These are phyloP conservation scores for Fusarium sublunatum DNA, from an alignment of 2,329 filamentous ascomycete genomes.

Conservation along the genomic window DNA sequence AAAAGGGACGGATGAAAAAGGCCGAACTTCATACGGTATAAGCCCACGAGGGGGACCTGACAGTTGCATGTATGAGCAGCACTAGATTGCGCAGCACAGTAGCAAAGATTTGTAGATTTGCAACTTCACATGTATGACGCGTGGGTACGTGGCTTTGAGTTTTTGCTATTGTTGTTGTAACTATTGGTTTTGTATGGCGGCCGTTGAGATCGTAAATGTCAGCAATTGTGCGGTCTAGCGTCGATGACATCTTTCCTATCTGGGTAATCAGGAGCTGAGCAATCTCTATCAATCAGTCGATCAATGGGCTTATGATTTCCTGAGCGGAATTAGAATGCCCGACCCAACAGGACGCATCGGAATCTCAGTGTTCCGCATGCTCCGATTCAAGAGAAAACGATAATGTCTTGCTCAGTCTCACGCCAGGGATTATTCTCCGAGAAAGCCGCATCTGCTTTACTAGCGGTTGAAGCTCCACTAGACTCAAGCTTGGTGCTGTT, in stretches of 20 bases:
- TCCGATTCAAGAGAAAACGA: constrained; percentile 21
- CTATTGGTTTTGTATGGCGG: constrained; percentile 12
- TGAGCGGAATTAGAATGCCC: neutral
- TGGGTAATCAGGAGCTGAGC: constrained; percentile 15
- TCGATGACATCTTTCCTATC: constrained; percentile 18
- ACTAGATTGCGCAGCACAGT: constrained; percentile 10
- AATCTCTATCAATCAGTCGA: constrained; percentile 23
- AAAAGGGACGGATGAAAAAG: neutral
- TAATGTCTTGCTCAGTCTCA: constrained; percentile 2
- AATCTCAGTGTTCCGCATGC: constrained; percentile 28
- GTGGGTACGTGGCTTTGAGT: neutral
- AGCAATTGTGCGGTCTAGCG: constrained; percentile 10
- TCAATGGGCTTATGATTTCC: constrained; percentile 25
- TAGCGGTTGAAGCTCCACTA: constrained; percentile 13
- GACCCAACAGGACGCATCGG: constrained; percentile 13
- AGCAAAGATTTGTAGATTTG: neutral
- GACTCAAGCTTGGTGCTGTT: neutral
- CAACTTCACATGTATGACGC: constrained; percentile 7
- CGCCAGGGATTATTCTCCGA: constrained; percentile 36
- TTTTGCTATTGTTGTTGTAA: neutral
- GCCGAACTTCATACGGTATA: neutral
- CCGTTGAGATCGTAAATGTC: neutral
- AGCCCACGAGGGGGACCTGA: neutral
- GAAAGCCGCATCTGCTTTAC: constrained; percentile 32
- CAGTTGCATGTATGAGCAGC: neutral